Evolutionary conservation across 2,329 filamentous ascomycete species (phyloP).

Genomic region (Fusarium verrucosum): DNA sequence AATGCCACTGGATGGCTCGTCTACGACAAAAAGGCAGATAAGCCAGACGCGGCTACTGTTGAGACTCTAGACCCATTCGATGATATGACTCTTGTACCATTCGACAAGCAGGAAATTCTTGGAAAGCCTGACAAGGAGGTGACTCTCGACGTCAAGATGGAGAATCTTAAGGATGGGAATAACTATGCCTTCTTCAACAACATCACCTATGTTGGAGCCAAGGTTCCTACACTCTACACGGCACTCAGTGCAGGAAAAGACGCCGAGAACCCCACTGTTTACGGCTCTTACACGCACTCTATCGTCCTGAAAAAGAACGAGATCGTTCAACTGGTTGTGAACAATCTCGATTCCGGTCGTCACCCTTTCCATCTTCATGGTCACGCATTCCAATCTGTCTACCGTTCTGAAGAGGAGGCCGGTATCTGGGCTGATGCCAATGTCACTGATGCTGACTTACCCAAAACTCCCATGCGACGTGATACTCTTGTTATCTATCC

Average conservation of each 20-base stretch:
- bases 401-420: conserved; percentile 66
- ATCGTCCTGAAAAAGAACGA: conserved; percentile 74
- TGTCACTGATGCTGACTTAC: conserved; percentile 57
- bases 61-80: conserved; percentile 75
- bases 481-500: conserved; percentile 75
- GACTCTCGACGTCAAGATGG: conserved; percentile 70
- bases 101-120: conserved; percentile 70
- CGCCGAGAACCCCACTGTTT: conserved; percentile 67
- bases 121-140: conserved; percentile 71
- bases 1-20: conserved; percentile 72
- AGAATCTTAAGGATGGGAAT: conserved; percentile 68
- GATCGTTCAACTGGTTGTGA: conserved; percentile 76
- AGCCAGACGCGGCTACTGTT: conserved; percentile 63
- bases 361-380: conserved; percentile 85
- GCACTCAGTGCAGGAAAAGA: conserved; percentile 70
- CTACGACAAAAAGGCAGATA: conserved; percentile 59
- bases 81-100: conserved; percentile 76
- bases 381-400: conserved; percentile 75
- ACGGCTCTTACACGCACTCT: conserved; percentile 72
- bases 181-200: conserved; percentile 76
- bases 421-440: conserved; percentile 61
- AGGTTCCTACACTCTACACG: conserved; percentile 83
- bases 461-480: conserved; percentile 68
- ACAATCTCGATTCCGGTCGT: conserved; percentile 76
- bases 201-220: conserved; percentile 76